phyloP scores from a whole-genome alignment of 1,284 basidiomycete species.

The Ustilago curta region DNA sequence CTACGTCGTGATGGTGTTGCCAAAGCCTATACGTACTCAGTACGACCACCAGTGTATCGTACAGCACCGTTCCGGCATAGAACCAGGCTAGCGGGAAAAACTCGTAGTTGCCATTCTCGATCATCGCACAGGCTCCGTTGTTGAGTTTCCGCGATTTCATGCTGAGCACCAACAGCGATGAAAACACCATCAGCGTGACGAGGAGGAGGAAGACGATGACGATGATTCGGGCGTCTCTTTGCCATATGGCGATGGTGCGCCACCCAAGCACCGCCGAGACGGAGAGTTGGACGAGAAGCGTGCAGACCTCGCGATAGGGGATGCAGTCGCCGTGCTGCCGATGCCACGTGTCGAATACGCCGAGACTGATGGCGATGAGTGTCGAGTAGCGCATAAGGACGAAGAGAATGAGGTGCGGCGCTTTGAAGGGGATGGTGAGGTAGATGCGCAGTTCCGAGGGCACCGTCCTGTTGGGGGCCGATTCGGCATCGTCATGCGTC shows the following conservation, averaged over 20 bases:
- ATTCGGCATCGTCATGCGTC: neutral
- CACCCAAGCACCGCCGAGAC: conserved; percentile 52
- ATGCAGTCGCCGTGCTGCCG: conserved; percentile 24
- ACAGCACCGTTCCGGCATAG: conserved; percentile 49
- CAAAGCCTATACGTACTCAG: conserved; percentile 51
- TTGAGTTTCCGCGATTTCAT: conserved; percentile 25
- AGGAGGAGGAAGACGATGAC: conserved; percentile 41
- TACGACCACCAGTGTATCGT: conserved; percentile 47
- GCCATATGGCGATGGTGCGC: conserved; percentile 63
- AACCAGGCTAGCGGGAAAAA: conserved; percentile 55
- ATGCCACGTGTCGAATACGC: conserved; percentile 46
- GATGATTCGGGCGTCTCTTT: conserved; percentile 46
- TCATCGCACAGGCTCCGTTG: conserved; percentile 42
- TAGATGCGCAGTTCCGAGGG: conserved; percentile 31
- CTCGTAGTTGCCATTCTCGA: conserved; percentile 17
- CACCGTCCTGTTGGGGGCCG: conserved; percentile 23
- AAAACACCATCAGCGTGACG: conserved; percentile 40
- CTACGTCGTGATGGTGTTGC: conserved; percentile 33
- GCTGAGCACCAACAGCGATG: conserved; percentile 48
- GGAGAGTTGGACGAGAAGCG: conserved; percentile 50
- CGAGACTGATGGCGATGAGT: conserved; percentile 38
- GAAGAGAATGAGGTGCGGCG: conserved; percentile 54
- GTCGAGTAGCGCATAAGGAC: conserved; percentile 52
- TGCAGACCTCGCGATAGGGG: conserved; percentile 40
- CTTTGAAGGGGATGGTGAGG: conserved; percentile 19